phyloP scores from a whole-genome alignment of 2,329 filamentous ascomycete species.

The Colletotrichum tamarilloi region DNA sequence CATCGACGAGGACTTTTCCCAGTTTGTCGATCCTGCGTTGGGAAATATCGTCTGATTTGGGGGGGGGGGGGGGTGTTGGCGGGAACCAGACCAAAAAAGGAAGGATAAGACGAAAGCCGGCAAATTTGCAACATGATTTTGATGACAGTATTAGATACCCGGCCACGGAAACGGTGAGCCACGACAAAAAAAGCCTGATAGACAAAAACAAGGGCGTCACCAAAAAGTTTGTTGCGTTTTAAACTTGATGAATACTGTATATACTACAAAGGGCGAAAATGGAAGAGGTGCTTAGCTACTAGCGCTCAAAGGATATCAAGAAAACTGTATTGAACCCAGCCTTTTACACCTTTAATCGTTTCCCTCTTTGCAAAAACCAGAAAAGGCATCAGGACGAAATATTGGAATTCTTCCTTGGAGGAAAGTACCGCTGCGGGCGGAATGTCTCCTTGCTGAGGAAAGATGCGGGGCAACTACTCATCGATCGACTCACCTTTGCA shows the following conservation, averaged over 20 bases:
- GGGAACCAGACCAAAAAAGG: background rate
- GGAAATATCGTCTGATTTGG: slow-evolving; percentile 11
- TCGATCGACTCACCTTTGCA: background rate
- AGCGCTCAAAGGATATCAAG: background rate
- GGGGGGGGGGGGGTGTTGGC: background rate
- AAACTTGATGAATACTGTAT: background rate
- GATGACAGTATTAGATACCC: slow-evolving; percentile 33
- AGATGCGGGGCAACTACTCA: too few species aligned
- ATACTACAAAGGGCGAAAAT: background rate
- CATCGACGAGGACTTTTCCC: slow-evolving; percentile 37
- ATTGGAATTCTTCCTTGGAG: too few species aligned
- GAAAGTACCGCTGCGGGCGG: too few species aligned
- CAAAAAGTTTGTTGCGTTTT: slow-evolving; percentile 28
- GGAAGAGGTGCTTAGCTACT: background rate
- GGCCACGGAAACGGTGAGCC: slow-evolving; percentile 21
- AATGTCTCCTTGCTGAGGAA: too few species aligned
- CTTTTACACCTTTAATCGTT: too few species aligned
- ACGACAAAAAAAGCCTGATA: slow-evolving; percentile 1
- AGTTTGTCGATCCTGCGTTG: slow-evolving; percentile 34
- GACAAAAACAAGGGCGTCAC: slow-evolving; percentile 2
- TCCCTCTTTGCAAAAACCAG: too few species aligned
- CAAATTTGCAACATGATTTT: background rate
- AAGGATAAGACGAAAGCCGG: background rate
- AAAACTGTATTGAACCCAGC: background rate
- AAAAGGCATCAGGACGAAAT: too few species aligned